A percentile compares a stretch with the other conserved stretches of the same genome.
phyloP scores from a whole-genome alignment of 768 basidiomycete species.

The Pleurotus djamor region DNA sequence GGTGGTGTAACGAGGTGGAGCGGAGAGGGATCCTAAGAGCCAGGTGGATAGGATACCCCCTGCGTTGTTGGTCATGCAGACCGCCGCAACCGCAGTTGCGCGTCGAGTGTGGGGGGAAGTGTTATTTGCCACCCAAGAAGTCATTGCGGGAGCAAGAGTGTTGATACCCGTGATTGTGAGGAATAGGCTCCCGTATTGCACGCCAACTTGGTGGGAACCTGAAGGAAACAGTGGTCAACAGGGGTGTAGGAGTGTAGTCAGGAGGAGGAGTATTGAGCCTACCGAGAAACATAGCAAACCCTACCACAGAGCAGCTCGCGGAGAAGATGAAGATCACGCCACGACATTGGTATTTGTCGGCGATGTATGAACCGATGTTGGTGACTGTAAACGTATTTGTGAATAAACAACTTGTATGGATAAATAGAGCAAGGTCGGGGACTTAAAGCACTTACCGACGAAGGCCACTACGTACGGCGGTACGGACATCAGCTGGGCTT shows the following conservation, averaged over 20 bases:
- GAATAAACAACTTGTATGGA: too few species aligned
- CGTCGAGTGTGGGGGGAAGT: conserved; percentile 32
- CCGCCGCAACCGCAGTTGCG: conserved; percentile 36
- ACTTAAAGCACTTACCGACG: conserved; percentile 20
- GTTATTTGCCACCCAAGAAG: conserved; percentile 42
- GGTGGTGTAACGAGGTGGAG: conserved; percentile 26
- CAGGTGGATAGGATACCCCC: conserved; percentile 42
- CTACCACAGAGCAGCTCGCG: conserved; percentile 22
- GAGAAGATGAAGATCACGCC: conserved; percentile 30
- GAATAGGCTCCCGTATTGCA: conserved; percentile 35
- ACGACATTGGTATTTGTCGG: conserved; percentile 33
- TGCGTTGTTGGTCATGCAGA: conserved; percentile 29
- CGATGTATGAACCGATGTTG: conserved; percentile 28
- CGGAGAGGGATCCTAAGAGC: conserved; percentile 34
- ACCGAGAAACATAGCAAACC: conserved; percentile 39
- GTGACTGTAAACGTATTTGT: too few species aligned
- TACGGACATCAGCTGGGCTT: conserved; percentile 46
- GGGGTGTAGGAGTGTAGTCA: too few species aligned
- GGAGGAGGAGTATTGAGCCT: conserved; percentile 1
- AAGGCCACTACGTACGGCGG: conserved; percentile 31
- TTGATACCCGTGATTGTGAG: conserved; percentile 31
- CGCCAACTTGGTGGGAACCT: conserved; percentile 14
- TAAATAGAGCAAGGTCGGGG: background rate
- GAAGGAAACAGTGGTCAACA: background rate
- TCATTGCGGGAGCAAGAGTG: conserved; percentile 28